phyloP scores from a whole-genome alignment of 2,329 filamentous ascomycete species.

The Ophiocordyceps sinensis region DNA sequence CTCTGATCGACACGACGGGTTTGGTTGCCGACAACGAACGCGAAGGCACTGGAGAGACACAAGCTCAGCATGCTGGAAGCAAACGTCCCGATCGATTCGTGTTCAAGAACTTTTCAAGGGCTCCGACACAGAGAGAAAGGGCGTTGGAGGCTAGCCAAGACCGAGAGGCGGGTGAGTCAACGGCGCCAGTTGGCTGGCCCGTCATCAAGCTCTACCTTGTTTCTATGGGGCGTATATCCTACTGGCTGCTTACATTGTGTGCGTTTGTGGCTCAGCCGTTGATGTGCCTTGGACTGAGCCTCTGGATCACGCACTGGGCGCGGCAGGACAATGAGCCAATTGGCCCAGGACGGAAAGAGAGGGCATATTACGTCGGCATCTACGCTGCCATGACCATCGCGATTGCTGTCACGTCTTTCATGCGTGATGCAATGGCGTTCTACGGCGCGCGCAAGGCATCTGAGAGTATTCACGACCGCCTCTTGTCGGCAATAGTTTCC shows the following conservation, averaged over 20 bases:
- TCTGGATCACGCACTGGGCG: background rate
- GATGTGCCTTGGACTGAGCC: background rate
- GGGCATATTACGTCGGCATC: background rate
- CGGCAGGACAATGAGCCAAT: background rate
- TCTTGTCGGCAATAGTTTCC: conserved; percentile 2
- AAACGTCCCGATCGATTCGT: background rate
- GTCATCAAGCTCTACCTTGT: background rate
- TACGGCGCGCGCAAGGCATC: background rate
- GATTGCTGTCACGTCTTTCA: background rate
- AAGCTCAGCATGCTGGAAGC: background rate
- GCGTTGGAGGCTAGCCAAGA: background rate
- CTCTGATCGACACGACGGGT: background rate
- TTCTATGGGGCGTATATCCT: background rate
- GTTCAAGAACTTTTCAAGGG: conserved; percentile 2
- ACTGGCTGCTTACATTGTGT: background rate
- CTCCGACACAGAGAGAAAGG: background rate
- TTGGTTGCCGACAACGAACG: background rate
- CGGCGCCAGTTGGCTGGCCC: background rate
- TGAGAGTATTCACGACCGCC: conserved; percentile 1
- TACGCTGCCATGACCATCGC: background rate
- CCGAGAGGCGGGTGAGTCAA: background rate
- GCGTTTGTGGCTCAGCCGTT: background rate
- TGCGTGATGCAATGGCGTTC: background rate
- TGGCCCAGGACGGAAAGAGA: background rate
- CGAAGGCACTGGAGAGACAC: too few relatives aligned